Evolutionary conservation across 495 filamentous ascomycete genomes (phyloP).

Genomic region (Hypoxylon lenormandii): DNA sequence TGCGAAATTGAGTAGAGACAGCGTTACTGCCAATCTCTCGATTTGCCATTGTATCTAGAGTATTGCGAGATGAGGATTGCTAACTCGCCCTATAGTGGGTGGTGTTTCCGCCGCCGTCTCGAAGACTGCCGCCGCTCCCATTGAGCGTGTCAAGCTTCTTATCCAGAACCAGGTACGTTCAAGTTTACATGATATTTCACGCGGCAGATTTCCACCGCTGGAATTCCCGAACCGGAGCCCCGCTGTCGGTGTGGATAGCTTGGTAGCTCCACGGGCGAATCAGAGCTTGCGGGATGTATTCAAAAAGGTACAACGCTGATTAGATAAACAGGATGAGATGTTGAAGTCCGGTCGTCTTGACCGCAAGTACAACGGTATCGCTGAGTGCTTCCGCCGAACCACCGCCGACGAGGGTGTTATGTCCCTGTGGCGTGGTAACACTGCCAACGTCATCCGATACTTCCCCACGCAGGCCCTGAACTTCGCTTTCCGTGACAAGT

Average conservation of each 20-base stretch:
- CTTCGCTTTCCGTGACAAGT: constrained; percentile 99
- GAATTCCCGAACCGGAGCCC: constrained; percentile 5
- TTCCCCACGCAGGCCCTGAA: constrained; percentile 99
- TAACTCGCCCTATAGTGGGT: constrained; percentile 77
- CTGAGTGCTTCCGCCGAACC: constrained; percentile 93
- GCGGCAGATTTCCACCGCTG: constrained; percentile 18
- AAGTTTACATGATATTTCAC: constrained; percentile 10
- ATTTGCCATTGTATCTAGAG: constrained; percentile 35
- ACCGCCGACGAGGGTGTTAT: constrained; percentile 81
- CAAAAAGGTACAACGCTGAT: constrained; percentile 43
- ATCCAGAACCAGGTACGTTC: constrained; percentile 98
- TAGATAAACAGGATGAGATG: constrained; percentile 90
- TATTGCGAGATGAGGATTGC: constrained; percentile 38
- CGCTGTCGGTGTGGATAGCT: constrained; percentile 24
- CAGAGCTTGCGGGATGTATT: constrained; percentile 31
- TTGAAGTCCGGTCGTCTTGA: constrained; percentile 97
- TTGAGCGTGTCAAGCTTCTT: constrained; percentile 99
- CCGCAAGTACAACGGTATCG: constrained; percentile 93
- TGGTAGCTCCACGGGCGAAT: constrained; percentile 18
- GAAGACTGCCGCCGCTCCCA: constrained; percentile 99
- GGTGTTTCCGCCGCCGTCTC: constrained; percentile 99
- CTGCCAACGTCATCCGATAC: constrained; percentile 99
- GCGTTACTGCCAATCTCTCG: constrained; percentile 9
- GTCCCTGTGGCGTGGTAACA: constrained; percentile 98
- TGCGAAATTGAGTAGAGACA: constrained; percentile 10